phyloP scores from a whole-genome alignment of 352 stramenopile species.

The Phytophthora tubulina region DNA sequence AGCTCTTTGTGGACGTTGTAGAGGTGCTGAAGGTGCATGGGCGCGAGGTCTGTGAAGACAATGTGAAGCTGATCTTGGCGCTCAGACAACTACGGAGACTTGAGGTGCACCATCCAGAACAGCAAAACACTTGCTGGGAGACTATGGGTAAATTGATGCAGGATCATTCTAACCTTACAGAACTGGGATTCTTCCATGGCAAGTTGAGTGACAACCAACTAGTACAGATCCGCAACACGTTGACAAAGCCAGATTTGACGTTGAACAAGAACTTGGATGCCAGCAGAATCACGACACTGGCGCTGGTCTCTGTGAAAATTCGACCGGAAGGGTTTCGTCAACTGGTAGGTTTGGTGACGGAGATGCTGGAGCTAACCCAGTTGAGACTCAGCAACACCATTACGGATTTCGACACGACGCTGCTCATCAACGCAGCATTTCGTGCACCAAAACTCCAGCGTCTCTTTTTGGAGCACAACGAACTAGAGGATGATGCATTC shows the following conservation, averaged over 20 bases:
- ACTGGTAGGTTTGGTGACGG: constrained; percentile 53
- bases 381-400: constrained; percentile 73
- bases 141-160: constrained; percentile 51
- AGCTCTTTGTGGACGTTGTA: constrained; percentile 71
- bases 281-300: constrained; percentile 50
- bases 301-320: constrained; percentile 82
- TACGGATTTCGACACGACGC: constrained; percentile 64
- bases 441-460: constrained; percentile 43
- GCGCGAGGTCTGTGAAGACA: constrained; percentile 64
- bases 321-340: constrained; percentile 50
- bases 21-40: constrained; percentile 68
- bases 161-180: constrained; percentile 41
- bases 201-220: constrained; percentile 62
- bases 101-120: constrained; percentile 81
- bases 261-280: constrained; percentile 19
- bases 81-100: constrained; percentile 59
- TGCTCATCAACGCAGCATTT: constrained; percentile 56
- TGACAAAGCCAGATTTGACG: constrained; percentile 27
- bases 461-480: constrained; percentile 82
- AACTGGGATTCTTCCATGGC: constrained; percentile 81
- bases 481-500: constrained; percentile 79
- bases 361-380: constrained; percentile 48
- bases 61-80: constrained; percentile 51
- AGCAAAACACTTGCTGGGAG: constrained; percentile 61
- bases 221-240: constrained; percentile 42